Evolutionary conservation across 2,329 filamentous ascomycete genomes (phyloP), one percentile per base, ranked within the genome.

Genomic region (Parastagonospora avenae): DNA sequence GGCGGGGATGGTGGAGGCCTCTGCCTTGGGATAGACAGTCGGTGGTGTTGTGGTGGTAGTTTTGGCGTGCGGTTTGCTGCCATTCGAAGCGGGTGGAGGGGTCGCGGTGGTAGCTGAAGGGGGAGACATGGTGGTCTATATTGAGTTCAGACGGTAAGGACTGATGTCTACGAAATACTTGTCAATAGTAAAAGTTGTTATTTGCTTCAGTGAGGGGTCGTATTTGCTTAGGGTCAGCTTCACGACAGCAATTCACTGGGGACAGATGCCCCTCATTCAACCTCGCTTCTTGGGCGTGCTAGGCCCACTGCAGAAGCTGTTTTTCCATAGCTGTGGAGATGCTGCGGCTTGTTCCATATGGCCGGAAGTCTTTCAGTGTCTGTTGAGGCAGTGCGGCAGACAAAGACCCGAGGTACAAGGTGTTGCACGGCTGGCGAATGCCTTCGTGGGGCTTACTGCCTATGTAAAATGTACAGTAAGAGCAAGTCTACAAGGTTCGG

Each of bases 21-120:
- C 32, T 5, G 42, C 46, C 4, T 42, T 11, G 8, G 54, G 48
- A 4, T 53, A 30, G 11, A 46, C 49, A 12, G 56, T 53, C 4
- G 65, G 62, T 16, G 65, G 50, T 8, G 62, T 53, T 10, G 60
- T 63, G 41, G 56, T 46, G 33, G 59, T 40, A 48, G 62, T 57
- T 14, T 57, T 49, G 8, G 63, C 24, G 57, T 56, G 41, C 50
- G 40, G 6, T 52, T 24, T 8, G 46, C 33, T 66, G 36, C 59
- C 55, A 46, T 59, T 67, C 8, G 59, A 45, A 27, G 63, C 45
- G 8, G 55, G 44, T 27, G 61, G 58, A 9, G 49, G 40, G 48
- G 56, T 48, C 15, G 54, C 59, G 19, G 54, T 52, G 38, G 70
- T 57, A 24, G 65, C 67, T 29, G 67, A 52, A 15, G 69, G 68